phyloP scores from a whole-genome alignment of 176 grass and related monocot genomes.

The Pharus latifolius region DNA sequence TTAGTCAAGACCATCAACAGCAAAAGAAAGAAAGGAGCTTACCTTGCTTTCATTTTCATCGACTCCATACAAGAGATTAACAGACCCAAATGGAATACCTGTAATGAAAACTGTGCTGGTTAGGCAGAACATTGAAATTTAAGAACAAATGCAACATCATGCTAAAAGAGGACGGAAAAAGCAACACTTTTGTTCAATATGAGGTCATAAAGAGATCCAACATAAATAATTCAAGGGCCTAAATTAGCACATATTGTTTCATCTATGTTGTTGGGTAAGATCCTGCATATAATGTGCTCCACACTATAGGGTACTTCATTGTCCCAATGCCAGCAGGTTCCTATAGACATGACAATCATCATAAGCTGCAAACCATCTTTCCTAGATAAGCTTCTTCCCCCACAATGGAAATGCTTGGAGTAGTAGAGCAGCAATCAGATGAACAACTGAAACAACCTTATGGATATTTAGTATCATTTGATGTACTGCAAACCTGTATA shows the following conservation, averaged over 20 bases:
- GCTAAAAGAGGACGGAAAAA: not conserved
- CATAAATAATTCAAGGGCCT: not conserved
- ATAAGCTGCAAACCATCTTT: not conserved
- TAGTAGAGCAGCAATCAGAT: not conserved
- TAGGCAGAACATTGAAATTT: not conserved
- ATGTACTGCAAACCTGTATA: not conserved
- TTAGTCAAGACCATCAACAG: not conserved
- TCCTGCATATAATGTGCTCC: not conserved
- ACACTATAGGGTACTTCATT: not conserved
- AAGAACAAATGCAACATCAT: conserved; percentile 1
- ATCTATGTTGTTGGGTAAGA: not conserved
- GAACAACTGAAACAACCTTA: not conserved
- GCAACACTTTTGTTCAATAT: not conserved
- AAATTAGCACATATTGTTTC: not conserved
- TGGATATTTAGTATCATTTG: not conserved
- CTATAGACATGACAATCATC: not conserved
- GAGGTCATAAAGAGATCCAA: not conserved
- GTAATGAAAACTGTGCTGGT: conserved; percentile 1
- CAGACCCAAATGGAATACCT: conserved; percentile 99
- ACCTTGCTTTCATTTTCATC: conserved; percentile 98
- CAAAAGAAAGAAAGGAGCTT: conserved; percentile 32
- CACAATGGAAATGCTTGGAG: not conserved
- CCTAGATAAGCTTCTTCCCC: not conserved
- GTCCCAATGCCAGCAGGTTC: not conserved
- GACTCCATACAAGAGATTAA: conserved; percentile 79